A percentile compares a stretch with the other conserved stretches of the same genome.
These are phyloP conservation scores for Globisporangium mamillatum DNA, from an alignment of 352 stramenopile genomes.

Conservation along the genomic window DNA sequence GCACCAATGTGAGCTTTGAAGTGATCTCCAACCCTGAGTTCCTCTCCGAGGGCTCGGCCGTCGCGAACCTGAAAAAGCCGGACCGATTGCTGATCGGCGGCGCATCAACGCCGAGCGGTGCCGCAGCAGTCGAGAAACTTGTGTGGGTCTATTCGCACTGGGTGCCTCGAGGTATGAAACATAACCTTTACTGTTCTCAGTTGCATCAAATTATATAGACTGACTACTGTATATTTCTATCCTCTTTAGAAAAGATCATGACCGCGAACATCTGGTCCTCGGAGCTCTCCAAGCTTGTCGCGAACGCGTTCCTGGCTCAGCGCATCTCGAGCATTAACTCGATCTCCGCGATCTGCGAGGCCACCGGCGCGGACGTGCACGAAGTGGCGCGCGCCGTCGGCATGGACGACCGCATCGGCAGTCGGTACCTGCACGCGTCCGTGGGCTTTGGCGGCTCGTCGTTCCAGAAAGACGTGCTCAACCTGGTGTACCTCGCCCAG, in stretches of 20 bases:
- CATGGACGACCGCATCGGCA: constrained; percentile 97
- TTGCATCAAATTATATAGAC: too few relatives aligned
- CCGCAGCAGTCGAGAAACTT: constrained; percentile 89
- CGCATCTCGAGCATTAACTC: constrained; percentile 99
- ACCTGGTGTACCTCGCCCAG: constrained; percentile 99
- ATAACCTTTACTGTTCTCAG: too few relatives aligned
- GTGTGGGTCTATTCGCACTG: constrained; percentile 98
- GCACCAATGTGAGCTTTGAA: constrained; percentile 92
- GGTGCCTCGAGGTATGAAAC: constrained; percentile 80
- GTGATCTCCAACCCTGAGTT: constrained; percentile 99
- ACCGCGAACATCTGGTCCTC: constrained; percentile 99
- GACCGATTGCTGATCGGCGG: constrained; percentile 98
- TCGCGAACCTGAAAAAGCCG: constrained; percentile 94
- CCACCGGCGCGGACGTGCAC: constrained; percentile 96
- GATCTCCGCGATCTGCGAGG: constrained; percentile 99
- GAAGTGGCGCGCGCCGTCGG: constrained; percentile 97
- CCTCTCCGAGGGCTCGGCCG: constrained; percentile 98
- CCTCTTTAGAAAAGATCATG: constrained; percentile 91
- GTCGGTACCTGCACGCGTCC: constrained; percentile 97
- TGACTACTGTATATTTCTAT: neutral
- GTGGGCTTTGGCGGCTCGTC: constrained; percentile 99
- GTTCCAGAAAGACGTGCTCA: constrained; percentile 99
- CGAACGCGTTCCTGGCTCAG: constrained; percentile 99
- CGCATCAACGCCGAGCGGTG: constrained; percentile 88
- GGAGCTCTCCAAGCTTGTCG: constrained; percentile 99